Evolutionary conservation across 2,329 filamentous ascomycete species (phyloP), one percentile per base, ranked within the genome.

Genomic region (Blastomyces emzantsi): DNA sequence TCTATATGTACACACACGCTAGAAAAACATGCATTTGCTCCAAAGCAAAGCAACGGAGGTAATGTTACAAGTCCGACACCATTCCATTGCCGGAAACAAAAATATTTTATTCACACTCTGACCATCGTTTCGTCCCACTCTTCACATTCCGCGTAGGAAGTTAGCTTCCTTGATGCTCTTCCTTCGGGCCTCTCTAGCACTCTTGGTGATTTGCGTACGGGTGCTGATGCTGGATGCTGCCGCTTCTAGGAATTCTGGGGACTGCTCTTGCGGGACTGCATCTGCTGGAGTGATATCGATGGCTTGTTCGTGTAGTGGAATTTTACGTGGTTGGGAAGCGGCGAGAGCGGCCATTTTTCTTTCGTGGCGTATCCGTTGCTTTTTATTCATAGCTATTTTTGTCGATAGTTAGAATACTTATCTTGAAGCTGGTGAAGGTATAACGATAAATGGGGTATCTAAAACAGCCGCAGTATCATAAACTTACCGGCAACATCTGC

Each of bases 81-180:
- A 22, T 22, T 17, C 36, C 36, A 43, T 25, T 25, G 36, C n/a
- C 33, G 6, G 15, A 25, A 58, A 28, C 9, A 28, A 57, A 57
- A 22, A 58, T 43, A 43, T 9, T 43, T 9, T 36, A 39, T 58
- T 1, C 43, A 28, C 13, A 22, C 36, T 39, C 15, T 19, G 36
- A 25, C 22, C 19, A 25, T 43, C n/a, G n/a, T 43, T 41, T 58
- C 36, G 15, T 25, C 55, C 36, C 6, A 7, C 17, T n/a, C 17
- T 47, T 69, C 75, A 80, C 70, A 81, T 72, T 33, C 78, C 77
- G 62, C 76, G 76, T 71, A 81, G 72, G 74, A 79, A 81, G 72
- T 81, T 81, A 49, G 72, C 73, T 66, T 81, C 78, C 65, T 77
- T 73, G 62, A 81, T 80, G 19, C 70, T 71, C 71, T 79, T 80